Evolutionary conservation across 2,329 filamentous ascomycete species (phyloP), one percentile per base, ranked within the genome.

Genomic region (Epichloe scottii): DNA sequence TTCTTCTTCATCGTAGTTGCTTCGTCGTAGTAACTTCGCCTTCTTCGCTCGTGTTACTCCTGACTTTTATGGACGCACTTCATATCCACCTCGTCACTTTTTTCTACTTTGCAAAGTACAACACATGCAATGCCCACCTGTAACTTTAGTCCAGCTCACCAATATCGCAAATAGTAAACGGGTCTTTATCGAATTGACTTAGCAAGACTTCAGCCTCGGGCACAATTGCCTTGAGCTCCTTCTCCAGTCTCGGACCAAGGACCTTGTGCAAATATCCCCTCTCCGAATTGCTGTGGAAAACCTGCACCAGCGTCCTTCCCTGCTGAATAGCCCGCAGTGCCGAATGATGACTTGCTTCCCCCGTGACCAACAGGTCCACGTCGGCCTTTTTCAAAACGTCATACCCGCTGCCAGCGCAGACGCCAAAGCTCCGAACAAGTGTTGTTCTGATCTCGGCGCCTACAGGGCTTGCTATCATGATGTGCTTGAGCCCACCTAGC

Each of bases 251-350:
- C 17, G 73, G 72, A 59, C 77, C 76, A 70, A 98, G 76, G 45
- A 86, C 80, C 53, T 83, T 75, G 53, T 76, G 76, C 60, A 98
- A 68, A 63, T 91, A 98, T 0, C 81, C 84, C 37, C 93, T 74
- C 72, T 98, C 93, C 0, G 87, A 93, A 66, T 97, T 97, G 59
- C 86, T 91, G 66, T 98, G 93, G 60, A 95, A 95, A 46, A 95
- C 76, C 40, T 84, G 85, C 48, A 97, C 79, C 1, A 97, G 87
- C 50, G 82, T 85, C 56, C 84, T 84, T 1, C 90, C 90, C 53
- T 83, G 79, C 71, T 96, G 90, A 30, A 87, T 88, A 1, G 89
- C 88, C 39, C 86, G 81, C 52, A 98, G 76, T 3, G 91, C 89
- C 56, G 93, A 89, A 64, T 98, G 93, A 64, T 98, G 93, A 60